These are phyloP conservation scores for Brassica balearica DNA, from an alignment of 441 rosid genomes.

Conservation along the genomic window DNA sequence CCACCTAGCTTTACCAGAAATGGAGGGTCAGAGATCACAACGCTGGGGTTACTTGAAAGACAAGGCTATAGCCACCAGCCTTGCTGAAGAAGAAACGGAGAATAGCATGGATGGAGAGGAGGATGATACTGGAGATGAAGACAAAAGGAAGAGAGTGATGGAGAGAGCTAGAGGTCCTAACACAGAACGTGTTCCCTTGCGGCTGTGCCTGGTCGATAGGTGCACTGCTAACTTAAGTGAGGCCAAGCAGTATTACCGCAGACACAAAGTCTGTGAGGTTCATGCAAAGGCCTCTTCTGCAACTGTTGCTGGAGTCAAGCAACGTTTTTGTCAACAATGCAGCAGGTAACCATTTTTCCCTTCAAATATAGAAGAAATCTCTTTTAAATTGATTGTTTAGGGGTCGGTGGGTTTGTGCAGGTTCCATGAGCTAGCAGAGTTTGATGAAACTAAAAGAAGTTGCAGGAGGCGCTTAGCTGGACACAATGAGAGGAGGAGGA, in stretches of 20 bases:
- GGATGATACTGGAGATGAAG: constrained; percentile 38
- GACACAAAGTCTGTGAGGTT: constrained; percentile 75
- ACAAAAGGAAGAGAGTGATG: constrained; percentile 27
- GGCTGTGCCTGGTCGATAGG: constrained; percentile 62
- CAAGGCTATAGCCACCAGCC: constrained; percentile 44
- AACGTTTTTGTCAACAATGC: constrained; percentile 80
- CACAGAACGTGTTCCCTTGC: constrained; percentile 51
- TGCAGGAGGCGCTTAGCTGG: constrained; percentile 73
- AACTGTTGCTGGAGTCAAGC: constrained; percentile 57
- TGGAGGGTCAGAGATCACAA: constrained; percentile 50
- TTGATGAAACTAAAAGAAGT: constrained; percentile 72
- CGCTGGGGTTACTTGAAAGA: constrained; percentile 46
- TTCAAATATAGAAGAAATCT: neutral
- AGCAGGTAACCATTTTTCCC: constrained; percentile 55
- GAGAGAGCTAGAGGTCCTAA: constrained; percentile 48
- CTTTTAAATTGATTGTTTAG: neutral
- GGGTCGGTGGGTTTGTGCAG: constrained; percentile 41
- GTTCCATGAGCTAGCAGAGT: constrained; percentile 72
- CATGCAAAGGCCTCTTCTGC: constrained; percentile 67
- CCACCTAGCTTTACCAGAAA: constrained; percentile 28
- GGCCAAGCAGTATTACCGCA: constrained; percentile 67
- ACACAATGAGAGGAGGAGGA: constrained; percentile 75
- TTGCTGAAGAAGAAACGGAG: constrained; percentile 59
- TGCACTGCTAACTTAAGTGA: constrained; percentile 57
- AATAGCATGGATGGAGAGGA: constrained; percentile 62